These are phyloP conservation scores for Magnolia officinalis DNA, from an alignment of 164 flowering plant species.

Conservation along the genomic window DNA sequence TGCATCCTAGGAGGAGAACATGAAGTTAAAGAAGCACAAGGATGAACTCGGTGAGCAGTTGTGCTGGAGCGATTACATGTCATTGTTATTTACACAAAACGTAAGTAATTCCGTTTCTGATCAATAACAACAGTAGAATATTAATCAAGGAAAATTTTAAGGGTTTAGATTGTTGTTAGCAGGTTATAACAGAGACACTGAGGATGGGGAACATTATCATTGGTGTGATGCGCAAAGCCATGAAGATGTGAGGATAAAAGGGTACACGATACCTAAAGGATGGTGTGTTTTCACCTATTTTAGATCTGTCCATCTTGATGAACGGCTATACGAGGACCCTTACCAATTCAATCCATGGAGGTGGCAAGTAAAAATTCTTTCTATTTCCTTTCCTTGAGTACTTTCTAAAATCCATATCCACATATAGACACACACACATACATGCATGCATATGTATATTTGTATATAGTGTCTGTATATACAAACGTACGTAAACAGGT, in stretches of 20 bases:
- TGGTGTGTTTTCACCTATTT: conserved; percentile 83
- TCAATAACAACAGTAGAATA: background rate
- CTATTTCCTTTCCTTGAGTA: background rate
- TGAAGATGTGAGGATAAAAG: conserved; percentile 83
- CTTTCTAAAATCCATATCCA: too few relatives aligned
- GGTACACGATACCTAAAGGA: conserved; percentile 73
- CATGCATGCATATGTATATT: background rate
- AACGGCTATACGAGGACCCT: conserved; percentile 55
- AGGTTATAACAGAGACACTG: conserved; percentile 92
- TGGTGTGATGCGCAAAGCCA: conserved; percentile 88
- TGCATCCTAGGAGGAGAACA: conserved; percentile 70
- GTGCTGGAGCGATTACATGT: conserved; percentile 65
- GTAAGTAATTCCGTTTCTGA: conserved; percentile 35
- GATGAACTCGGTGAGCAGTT: conserved; percentile 41
- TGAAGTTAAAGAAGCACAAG: conserved; percentile 55
- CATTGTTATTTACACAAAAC: conserved; percentile 72
- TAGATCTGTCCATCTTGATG: conserved; percentile 91
- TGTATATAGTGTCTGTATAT: too few relatives aligned
- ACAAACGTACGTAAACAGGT: background rate
- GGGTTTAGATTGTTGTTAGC: conserved; percentile 3
- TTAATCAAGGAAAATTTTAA: background rate
- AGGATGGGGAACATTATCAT: conserved; percentile 89
- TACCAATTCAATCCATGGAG: conserved; percentile 91
- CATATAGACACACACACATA: too few relatives aligned
- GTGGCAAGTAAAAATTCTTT: conserved; percentile 67